Base-by-base conservation (phyloP, 73 alveolate genomes). In the Urostyla sp. region DNA sequence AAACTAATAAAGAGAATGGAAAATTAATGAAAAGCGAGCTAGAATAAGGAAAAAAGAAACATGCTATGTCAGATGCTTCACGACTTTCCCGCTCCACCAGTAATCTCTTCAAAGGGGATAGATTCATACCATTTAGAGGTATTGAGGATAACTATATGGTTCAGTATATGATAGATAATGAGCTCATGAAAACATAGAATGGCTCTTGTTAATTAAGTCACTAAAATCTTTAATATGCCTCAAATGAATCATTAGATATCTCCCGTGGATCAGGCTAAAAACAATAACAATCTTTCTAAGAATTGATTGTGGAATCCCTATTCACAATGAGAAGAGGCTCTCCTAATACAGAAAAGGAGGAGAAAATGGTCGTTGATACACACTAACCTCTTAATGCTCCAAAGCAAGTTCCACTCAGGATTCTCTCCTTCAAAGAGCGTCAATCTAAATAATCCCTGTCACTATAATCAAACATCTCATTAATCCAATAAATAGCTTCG, bases 61-160 rank as follows among this genome's bases (percentile, higher is more conserved):
- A n/a, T n/a, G n/a, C n/a, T n/a, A n/a, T n/a, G n/a, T n/a, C n/a
- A n/a, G n/a, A n/a, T n/a, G n/a, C n/a, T n/a, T n/a, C n/a, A n/a
- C n/a, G n/a, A n/a, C n/a, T n/a, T n/a, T n/a, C n/a, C n/a, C n/a
- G 79, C 32, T 43, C 61, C 27, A 37, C 55, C 20, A 63, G 79
- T 32, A 63, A 63, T 34, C 37, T 20, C 30, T 63, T 15, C 24
- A 69, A 73, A 37, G 73, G 73, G 2, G 85, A 73, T 35, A 2
- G 85, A 31, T 73, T 73, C 52, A 73, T 73, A 18, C 85, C 85
- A 56, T 73, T 28, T 18, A 34, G 85, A 73, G 85, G 85, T 20
- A 50, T 75, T 28, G 24, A 73, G 21, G 85, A 73, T 7, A 48
- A 73, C 44, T 51, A 30, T 45, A 32, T 73, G 15, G 85, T 52